Base-by-base conservation (phyloP, 306 rosid genomes). In the Comarum palustre region DNA sequence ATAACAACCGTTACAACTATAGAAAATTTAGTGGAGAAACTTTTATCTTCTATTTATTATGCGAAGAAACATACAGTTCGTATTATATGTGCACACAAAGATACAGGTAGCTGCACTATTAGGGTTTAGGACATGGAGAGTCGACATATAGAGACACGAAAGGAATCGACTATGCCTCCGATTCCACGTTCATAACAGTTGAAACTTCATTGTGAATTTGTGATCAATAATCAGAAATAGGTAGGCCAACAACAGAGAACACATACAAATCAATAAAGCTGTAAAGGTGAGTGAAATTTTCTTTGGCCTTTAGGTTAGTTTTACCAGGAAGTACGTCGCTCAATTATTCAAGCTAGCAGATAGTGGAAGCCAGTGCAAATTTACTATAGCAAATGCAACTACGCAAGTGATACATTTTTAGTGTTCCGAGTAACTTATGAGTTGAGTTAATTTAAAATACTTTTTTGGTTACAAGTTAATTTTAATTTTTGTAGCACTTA, bases 131-230 rank as follows among this genome's bases (percentile, higher is more conserved):
- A 52, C 59, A 52, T 8, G 13, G 62, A 55, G 17, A 57, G 36
- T n/a, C n/a, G n/a, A 57, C 36, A 27, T 15, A 54, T 5, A 58
- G 61, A 55, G 79, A 54, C 61, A n/a, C 15, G 25, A 59, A 24
- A 25, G 71, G 36, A 60, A 61, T 43, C 50, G 81, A 72, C 76
- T 52, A 39, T n/a, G 38, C 58, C 64, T 48, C 41, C 41, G 41
- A 38, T 38, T 82, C 80, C 74, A 71, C 61, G 48, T 70, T 13
- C 78, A 66, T 20, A 66, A 66, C 27, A 24, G 46, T 61, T 71
- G 66, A 62, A 71, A 36, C 43, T 62, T 41, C 25, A 66, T 66
- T 41, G 25, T 15, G 39, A 42, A 34, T 4, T 7, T 34, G 38
- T n/a, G n/a, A n/a, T n/a, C n/a, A n/a, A 34, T 34, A 34, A 34